Conservation (phyloP, 2,329 filamentous ascomycete species). For the Scytalidium sp. region DNA sequence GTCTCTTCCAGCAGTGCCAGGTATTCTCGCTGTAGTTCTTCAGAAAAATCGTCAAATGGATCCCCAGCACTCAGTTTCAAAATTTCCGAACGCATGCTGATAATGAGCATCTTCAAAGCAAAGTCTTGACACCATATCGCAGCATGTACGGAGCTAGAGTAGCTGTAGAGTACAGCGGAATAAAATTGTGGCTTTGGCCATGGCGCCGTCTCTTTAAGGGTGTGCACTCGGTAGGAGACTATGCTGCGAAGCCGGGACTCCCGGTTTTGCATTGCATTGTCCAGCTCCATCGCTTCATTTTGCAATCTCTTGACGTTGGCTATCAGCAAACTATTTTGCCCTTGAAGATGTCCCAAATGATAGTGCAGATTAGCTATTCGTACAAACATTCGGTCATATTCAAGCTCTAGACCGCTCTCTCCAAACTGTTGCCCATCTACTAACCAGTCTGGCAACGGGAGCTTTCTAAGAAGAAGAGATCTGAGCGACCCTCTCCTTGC, state of each 20-base stretch:
- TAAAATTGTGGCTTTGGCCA: conserved; percentile 16
- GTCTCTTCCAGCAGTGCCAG: background rate
- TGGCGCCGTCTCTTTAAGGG: conserved; percentile 3
- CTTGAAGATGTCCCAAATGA: background rate
- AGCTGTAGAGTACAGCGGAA: conserved; percentile 22
- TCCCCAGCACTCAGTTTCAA: conserved; percentile 8
- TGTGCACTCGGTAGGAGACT: conserved; percentile 9
- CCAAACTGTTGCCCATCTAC: conserved; percentile 25
- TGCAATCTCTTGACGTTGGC: conserved; percentile 1
- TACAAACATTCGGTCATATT: conserved; percentile 25
- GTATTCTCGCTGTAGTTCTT: background rate
- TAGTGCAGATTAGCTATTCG: conserved; percentile 18
- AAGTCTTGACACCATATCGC: conserved; percentile 24
- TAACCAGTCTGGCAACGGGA: conserved; percentile 27
- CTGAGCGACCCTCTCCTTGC: conserved; percentile 26
- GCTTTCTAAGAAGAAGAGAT: conserved; percentile 20
- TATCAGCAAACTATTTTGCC: background rate
- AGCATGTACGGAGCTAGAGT: conserved; percentile 17
- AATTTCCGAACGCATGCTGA: conserved; percentile 17
- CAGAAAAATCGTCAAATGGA: background rate
- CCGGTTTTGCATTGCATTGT: conserved; percentile 9
- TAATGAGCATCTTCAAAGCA: conserved; percentile 22
- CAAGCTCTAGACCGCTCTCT: conserved; percentile 25
- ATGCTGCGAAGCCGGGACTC: conserved; percentile 1
- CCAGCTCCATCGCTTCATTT: conserved; percentile 8